Conservation (phyloP, 495 filamentous ascomycete genomes). For the Saxophila tyrrhenica region DNA sequence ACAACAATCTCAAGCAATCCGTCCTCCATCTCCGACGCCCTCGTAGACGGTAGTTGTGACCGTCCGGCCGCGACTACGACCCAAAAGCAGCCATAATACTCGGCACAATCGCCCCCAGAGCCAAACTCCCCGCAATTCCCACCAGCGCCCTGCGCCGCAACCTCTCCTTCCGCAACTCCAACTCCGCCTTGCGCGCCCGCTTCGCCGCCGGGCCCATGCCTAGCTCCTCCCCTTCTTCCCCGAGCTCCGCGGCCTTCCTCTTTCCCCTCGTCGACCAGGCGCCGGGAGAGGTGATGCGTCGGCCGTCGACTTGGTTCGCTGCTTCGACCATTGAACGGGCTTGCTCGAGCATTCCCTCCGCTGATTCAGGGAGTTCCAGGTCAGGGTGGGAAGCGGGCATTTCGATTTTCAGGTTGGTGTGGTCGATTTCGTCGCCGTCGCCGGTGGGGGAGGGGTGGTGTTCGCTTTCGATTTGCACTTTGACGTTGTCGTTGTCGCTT, state of each 20-base stretch:
- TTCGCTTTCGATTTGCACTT: slow-evolving; percentile 52
- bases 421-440: slow-evolving; percentile 45
- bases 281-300: slow-evolving; percentile 57
- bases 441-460: slow-evolving; percentile 43
- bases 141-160: slow-evolving; percentile 73
- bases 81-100: slow-evolving; percentile 1
- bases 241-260: slow-evolving; percentile 71
- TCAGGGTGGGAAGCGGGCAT: slow-evolving; percentile 55
- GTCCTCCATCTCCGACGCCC: too few species aligned
- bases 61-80: not conserved
- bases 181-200: slow-evolving; percentile 60
- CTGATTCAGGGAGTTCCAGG: slow-evolving; percentile 59
- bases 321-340: slow-evolving; percentile 86
- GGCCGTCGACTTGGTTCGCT: slow-evolving; percentile 42
- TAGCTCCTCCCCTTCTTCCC: slow-evolving; percentile 45
- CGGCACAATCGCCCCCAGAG: slow-evolving; percentile 47
- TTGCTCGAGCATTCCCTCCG: slow-evolving; percentile 68
- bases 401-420: slow-evolving; percentile 72
- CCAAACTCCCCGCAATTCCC: slow-evolving; percentile 72
- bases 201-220: slow-evolving; percentile 49
- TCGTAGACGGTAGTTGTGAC: too few species aligned
- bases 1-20: not conserved
- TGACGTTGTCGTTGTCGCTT: slow-evolving; percentile 40
- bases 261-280: slow-evolving; percentile 71
- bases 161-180: slow-evolving; percentile 68